Conservation (phyloP, 306 rosid genomes). For the Castanea mollissima region DNA sequence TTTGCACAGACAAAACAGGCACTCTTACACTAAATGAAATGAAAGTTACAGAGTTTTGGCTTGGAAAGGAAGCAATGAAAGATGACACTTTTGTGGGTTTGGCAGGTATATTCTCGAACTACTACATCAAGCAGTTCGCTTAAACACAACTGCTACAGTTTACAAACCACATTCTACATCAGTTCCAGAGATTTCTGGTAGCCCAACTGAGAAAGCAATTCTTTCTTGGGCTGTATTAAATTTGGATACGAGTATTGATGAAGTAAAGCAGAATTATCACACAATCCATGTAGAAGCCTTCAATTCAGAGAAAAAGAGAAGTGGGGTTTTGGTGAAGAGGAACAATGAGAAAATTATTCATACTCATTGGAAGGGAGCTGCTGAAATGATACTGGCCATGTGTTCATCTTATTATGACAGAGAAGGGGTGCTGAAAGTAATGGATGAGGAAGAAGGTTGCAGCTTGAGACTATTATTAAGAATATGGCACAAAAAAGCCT, state of each 20-base stretch:
- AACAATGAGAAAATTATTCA: not conserved
- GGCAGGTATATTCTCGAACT: not conserved
- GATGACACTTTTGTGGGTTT: not conserved
- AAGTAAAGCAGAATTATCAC: slow-evolving; percentile 21
- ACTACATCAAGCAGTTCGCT: slow-evolving; percentile 19
- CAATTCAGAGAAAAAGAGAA: slow-evolving; percentile 29
- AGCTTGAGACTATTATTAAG: not conserved
- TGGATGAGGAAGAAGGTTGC: slow-evolving; percentile 15
- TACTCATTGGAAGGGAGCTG: slow-evolving; percentile 32
- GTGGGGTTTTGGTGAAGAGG: slow-evolving; percentile 16
- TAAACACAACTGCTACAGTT: slow-evolving; percentile 24
- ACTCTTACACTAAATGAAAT: slow-evolving; percentile 29
- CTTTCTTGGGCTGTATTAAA: slow-evolving; percentile 18
- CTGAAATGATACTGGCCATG: slow-evolving; percentile 23
- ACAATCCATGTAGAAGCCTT: slow-evolving; percentile 20
- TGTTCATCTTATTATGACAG: slow-evolving; percentile 20
- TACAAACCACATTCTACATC: slow-evolving; percentile 1
- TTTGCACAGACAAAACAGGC: slow-evolving; percentile 29
- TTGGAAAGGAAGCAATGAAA: slow-evolving; percentile 7
- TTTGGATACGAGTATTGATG: slow-evolving; percentile 14
- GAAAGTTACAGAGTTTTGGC: slow-evolving; percentile 27
- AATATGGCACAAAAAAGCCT: slow-evolving; percentile 28
- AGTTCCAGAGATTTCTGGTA: slow-evolving; percentile 21
- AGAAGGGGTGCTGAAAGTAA: slow-evolving; percentile 6
- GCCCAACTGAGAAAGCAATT: slow-evolving; percentile 28